phyloP scores from a whole-genome alignment of 306 rosid species.

The Myrica gale region DNA sequence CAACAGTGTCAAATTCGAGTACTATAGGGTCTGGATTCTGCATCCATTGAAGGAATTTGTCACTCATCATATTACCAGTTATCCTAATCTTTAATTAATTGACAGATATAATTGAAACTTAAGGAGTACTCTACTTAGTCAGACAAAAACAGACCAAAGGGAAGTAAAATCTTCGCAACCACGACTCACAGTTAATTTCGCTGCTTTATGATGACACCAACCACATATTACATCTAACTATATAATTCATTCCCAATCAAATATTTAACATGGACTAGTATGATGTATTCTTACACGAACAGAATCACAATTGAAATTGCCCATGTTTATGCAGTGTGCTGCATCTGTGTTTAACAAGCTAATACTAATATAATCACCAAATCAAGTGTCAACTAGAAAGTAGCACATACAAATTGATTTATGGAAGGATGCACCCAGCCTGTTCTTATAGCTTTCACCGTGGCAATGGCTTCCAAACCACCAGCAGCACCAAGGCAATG shows the following conservation, averaged over 20 bases:
- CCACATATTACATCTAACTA: not conserved
- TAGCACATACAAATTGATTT: slow-evolving; percentile 83
- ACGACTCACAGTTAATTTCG: too few relatives aligned
- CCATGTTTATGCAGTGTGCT: not conserved
- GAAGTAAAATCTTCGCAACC: not conserved
- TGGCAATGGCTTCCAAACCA: slow-evolving; percentile 99
- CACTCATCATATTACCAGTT: not conserved
- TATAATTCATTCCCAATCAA: slow-evolving; percentile 1
- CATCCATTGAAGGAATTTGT: slow-evolving; percentile 26
- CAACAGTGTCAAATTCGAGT: slow-evolving; percentile 84
- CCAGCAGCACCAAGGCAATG: slow-evolving; percentile 99
- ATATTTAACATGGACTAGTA: not conserved
- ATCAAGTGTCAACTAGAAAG: slow-evolving; percentile 16
- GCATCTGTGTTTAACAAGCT: slow-evolving; percentile 1
- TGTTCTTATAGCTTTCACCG: slow-evolving; percentile 85
- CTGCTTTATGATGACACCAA: not conserved
- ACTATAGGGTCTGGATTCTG: slow-evolving; percentile 96
- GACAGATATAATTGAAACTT: slow-evolving; percentile 12
- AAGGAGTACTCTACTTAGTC: not conserved
- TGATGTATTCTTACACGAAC: not conserved
- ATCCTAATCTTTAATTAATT: slow-evolving; percentile 3
- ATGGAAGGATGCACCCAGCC: slow-evolving; percentile 98
- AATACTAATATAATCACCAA: slow-evolving; percentile 13
- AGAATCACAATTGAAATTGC: not conserved
- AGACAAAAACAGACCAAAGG: not conserved